A percentile compares a stretch with the other conserved stretches of the same genome.
Evolutionary conservation across 257 asterid species (phyloP).

Genomic region (Osmanthus fragrans): DNA sequence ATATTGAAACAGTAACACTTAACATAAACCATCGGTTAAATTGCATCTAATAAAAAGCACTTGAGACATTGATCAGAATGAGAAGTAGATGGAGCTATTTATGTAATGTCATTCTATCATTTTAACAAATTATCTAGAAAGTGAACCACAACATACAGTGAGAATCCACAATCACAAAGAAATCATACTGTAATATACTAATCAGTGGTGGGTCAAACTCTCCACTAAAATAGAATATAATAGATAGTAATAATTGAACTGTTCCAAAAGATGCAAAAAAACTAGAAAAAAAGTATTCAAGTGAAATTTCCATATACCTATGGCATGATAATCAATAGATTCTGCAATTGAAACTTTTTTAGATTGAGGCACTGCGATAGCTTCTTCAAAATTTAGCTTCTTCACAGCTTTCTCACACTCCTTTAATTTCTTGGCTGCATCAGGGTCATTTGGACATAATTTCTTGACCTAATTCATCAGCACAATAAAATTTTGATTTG

Average conservation of each 20-base stretch:
- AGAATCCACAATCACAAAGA: slow-evolving; percentile 9
- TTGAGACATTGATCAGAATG: slow-evolving; percentile 12
- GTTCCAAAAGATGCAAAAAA: background rate
- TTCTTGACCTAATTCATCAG: slow-evolving; percentile 64
- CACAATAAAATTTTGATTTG: background rate
- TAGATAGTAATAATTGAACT: slow-evolving; percentile 20
- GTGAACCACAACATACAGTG: slow-evolving; percentile 11
- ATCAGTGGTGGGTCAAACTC: background rate
- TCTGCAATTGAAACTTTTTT: slow-evolving; percentile 72
- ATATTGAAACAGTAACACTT: background rate
- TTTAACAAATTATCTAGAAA: slow-evolving; percentile 10
- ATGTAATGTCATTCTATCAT: slow-evolving; percentile 4
- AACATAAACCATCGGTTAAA: background rate
- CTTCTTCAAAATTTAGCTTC: slow-evolving; percentile 97
- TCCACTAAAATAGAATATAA: background rate
- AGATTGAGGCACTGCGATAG: slow-evolving; percentile 77
- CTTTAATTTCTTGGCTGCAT: slow-evolving; percentile 89
- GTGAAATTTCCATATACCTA: slow-evolving; percentile 63
- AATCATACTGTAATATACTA: background rate
- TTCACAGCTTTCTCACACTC: slow-evolving; percentile 96
- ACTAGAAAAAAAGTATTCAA: slow-evolving; percentile 7
- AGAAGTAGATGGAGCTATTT: slow-evolving; percentile 18
- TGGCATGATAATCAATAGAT: slow-evolving; percentile 75
- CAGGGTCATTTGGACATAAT: slow-evolving; percentile 88
- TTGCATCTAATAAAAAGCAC: slow-evolving; percentile 14